Evolutionary conservation across 495 filamentous ascomycete species (phyloP), one percentile per base, ranked within the genome.

Genomic region (Chaetomium tenue): DNA sequence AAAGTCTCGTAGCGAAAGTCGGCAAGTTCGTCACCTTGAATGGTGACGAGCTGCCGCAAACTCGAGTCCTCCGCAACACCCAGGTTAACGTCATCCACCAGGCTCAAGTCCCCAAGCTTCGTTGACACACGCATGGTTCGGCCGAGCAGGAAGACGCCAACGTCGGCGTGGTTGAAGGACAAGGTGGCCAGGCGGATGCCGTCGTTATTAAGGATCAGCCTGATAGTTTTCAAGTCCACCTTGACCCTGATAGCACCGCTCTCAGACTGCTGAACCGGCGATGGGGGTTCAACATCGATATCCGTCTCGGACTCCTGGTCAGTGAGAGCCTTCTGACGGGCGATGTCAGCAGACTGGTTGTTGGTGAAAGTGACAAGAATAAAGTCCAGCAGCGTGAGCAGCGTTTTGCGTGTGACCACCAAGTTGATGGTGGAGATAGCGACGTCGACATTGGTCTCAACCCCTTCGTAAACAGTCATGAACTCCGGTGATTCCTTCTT

Each of bases 1-100:
- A 94, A 97, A 0, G 95, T 98, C 77, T 98, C 90, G 70, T 98
- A 98, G 30, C 89, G 89, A 78, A 98, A 98, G 73, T 98, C 93
- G n/a, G 93, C 94, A 30, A 98, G 87, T 67, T 98, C 91, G 54
- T 97, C 87, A 15, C 94, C 94, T 77, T 98, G 88, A 57, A 98
- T 98, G 0, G 91, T 93, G 46, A 98, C 82, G 16, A 98, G 84
- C 64, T 94, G 89, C 25, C 94, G 88, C 20, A 98, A 82, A 66
- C 88, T 84, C 9, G 93, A 97, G 22, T 86, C 82, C 69, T 87
- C 87, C 3, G 87, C 82, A 3, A 92, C 93, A 50, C 94, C 94
- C 69, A 94, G 85, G 71, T 98, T 97, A 68, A 98, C 88, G 74
- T 98, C 94, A 70, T 98, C 95, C 18, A 97, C 82, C 50, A 98